Evolutionary conservation across 2,329 filamentous ascomycete genomes (phyloP).

Genomic region (Aspergillus piperis): DNA sequence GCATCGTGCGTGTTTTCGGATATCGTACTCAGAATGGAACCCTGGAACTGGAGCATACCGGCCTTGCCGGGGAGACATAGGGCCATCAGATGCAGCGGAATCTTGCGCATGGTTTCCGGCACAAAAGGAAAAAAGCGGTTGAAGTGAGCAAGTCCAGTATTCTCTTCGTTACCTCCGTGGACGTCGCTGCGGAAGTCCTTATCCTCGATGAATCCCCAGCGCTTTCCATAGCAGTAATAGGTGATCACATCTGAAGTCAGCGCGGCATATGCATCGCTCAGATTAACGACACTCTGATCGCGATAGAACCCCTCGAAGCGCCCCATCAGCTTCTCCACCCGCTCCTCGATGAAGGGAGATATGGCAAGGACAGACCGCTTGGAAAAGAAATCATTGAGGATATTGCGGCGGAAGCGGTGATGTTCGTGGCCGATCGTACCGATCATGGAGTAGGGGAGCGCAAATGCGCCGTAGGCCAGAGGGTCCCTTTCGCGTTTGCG

Average conservation of each 20-base stretch:
- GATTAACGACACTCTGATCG: not conserved
- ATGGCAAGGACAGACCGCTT: slow-evolving; percentile 5
- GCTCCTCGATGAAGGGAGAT: not conserved
- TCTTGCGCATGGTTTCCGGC: slow-evolving; percentile 3
- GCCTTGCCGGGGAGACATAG: slow-evolving; percentile 13
- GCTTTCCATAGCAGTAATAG: slow-evolving; percentile 5
- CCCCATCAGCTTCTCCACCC: not conserved
- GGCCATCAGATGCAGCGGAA: slow-evolving; percentile 16
- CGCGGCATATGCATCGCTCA: slow-evolving; percentile 4
- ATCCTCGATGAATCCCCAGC: slow-evolving; percentile 1
- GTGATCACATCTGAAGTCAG: slow-evolving; percentile 8
- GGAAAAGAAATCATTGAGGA: slow-evolving; percentile 16
- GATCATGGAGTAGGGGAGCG: not conserved
- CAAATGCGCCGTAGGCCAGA: not conserved
- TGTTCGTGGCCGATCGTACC: slow-evolving; percentile 8
- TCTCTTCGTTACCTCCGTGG: slow-evolving; percentile 13
- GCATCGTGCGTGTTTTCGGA: not conserved
- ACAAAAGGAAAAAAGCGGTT: slow-evolving; percentile 23
- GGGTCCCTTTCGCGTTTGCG: slow-evolving; percentile 10
- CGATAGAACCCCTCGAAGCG: slow-evolving; percentile 2
- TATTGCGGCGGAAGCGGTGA: slow-evolving; percentile 13
- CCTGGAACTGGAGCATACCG: slow-evolving; percentile 18
- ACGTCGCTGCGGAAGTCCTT: slow-evolving; percentile 3
- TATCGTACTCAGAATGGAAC: slow-evolving; percentile 7
- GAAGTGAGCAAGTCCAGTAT: slow-evolving; percentile 27